A percentile compares a stretch with the other conserved stretches of the same genome.
Conservation (phyloP, 2,329 filamentous ascomycete genomes). For the Penicillium freii region DNA sequence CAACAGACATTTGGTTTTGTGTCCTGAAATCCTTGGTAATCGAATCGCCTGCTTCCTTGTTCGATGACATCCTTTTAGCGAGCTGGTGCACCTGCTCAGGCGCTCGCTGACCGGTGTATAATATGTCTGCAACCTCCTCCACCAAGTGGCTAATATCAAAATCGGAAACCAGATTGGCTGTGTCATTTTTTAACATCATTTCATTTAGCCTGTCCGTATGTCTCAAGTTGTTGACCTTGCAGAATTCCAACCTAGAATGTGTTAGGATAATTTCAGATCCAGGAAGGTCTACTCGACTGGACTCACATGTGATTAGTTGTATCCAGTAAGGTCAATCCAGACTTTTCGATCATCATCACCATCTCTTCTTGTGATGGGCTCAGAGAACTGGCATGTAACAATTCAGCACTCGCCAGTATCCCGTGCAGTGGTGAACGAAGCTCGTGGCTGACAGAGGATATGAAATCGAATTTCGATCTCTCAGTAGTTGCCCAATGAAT, state of each 20-base stretch:
- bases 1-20: conserved; percentile 24
- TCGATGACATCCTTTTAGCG: conserved; percentile 3
- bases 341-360: conserved; percentile 50
- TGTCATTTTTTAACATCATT: conserved; percentile 3
- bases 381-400: conserved; percentile 47
- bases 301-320: conserved; percentile 43
- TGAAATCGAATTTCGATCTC: conserved; percentile 52
- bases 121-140: conserved; percentile 32
- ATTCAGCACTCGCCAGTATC: conserved; percentile 50
- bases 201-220: conserved; percentile 36
- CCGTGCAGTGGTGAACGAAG: conserved; percentile 50
- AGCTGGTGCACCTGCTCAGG: conserved; percentile 14
- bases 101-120: conserved; percentile 31
- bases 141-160: conserved; percentile 35
- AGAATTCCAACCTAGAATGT: conserved; percentile 31
- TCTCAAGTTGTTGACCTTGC: conserved; percentile 36
- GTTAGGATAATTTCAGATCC: conserved; percentile 3
- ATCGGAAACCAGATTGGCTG: conserved; percentile 27
- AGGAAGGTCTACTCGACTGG: not conserved
- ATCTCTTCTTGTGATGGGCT: conserved; percentile 44
- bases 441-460: conserved; percentile 55
- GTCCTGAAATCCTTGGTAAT: not conserved
- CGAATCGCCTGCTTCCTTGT: conserved; percentile 42
- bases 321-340: conserved; percentile 52
- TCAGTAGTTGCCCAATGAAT: conserved; percentile 37